A percentile compares a stretch with the other conserved stretches of the same genome.
Evolutionary conservation across 306 rosid genomes (phyloP).

Genomic region (Datisca glomerata): DNA sequence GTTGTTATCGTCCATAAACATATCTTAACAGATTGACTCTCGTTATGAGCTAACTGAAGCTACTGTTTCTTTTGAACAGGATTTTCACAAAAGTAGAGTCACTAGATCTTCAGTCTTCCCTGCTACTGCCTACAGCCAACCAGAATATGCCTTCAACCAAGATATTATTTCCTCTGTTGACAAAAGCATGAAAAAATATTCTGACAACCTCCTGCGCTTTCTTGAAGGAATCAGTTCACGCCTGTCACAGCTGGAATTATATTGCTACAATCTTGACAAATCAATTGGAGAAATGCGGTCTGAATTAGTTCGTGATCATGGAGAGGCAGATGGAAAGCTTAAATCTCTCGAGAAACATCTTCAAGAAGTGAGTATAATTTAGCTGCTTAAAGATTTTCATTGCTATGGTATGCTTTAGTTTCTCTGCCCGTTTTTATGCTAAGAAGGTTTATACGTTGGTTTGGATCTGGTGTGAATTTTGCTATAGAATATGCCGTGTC

Average conservation of each 20-base stretch:
- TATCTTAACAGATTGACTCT: no score
- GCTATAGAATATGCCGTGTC: no score
- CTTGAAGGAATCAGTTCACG: conserved; percentile 85
- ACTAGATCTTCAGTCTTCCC: conserved; percentile 39
- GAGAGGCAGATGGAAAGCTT: conserved; percentile 63
- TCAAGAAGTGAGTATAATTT: conserved; percentile 86
- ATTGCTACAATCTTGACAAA: conserved; percentile 83
- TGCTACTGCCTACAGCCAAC: conserved; percentile 44
- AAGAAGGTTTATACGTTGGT: no score
- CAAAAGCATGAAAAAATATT: conserved; percentile 62
- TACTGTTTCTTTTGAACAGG: conserved; percentile 29
- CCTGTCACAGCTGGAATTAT: conserved; percentile 73
- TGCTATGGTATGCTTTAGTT: not conserved
- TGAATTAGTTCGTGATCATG: conserved; percentile 63
- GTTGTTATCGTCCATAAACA: no score
- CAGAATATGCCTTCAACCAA: conserved; percentile 51
- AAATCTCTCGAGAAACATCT: conserved; percentile 70
- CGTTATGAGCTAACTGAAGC: not conserved
- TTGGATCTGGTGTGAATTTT: no score
- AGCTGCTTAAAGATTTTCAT: no score
- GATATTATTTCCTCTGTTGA: conserved; percentile 65
- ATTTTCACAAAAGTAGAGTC: conserved; percentile 52
- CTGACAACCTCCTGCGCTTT: conserved; percentile 66
- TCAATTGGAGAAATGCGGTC: conserved; percentile 92
- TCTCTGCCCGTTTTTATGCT: no score